These are phyloP conservation scores for Xerocomellus dryophilus DNA, from an alignment of 768 basidiomycete species.

Conservation along the genomic window DNA sequence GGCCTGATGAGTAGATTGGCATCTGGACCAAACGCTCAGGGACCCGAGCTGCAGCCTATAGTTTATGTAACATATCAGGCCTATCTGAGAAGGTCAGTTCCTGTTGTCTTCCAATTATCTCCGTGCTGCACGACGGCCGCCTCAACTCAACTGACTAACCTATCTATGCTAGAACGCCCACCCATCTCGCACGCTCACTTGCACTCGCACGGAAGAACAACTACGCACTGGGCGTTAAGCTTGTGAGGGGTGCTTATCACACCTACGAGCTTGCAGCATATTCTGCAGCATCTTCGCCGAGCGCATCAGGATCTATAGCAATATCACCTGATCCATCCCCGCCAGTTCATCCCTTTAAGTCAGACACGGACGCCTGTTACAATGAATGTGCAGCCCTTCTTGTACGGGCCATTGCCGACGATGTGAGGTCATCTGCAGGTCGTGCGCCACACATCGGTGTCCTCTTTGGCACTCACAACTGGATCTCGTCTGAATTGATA, in stretches of 20 bases:
- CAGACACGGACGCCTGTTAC: conserved; percentile 73
- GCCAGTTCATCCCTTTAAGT: conserved; percentile 68
- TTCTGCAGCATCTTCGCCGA: conserved; percentile 20
- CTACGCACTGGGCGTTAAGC: conserved; percentile 84
- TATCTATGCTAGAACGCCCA: conserved; percentile 49
- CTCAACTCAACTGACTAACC: background rate
- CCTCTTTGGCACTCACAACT: conserved; percentile 87
- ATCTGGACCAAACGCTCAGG: background rate
- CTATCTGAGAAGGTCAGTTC: conserved; percentile 67
- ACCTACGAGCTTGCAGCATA: conserved; percentile 62
- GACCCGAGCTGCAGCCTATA: conserved; percentile 56
- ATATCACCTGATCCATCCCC: conserved; percentile 57
- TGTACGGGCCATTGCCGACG: conserved; percentile 52
- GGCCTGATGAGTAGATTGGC: conserved; percentile 1
- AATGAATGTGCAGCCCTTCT: conserved; percentile 58
- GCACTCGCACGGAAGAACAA: conserved; percentile 59
- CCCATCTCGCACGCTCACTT: conserved; percentile 64
- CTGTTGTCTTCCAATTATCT: background rate
- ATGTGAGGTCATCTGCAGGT: conserved; percentile 35
- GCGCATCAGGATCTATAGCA: conserved; percentile 27
- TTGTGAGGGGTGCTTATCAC: conserved; percentile 93
- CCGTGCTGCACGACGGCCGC: background rate
- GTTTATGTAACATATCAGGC: conserved; percentile 88
- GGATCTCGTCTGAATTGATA: conserved; percentile 60
- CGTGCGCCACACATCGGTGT: conserved; percentile 48